Evolutionary conservation across 2,329 filamentous ascomycete species (phyloP), one percentile per base, ranked within the genome.

Genomic region (Colletotrichum incanum): DNA sequence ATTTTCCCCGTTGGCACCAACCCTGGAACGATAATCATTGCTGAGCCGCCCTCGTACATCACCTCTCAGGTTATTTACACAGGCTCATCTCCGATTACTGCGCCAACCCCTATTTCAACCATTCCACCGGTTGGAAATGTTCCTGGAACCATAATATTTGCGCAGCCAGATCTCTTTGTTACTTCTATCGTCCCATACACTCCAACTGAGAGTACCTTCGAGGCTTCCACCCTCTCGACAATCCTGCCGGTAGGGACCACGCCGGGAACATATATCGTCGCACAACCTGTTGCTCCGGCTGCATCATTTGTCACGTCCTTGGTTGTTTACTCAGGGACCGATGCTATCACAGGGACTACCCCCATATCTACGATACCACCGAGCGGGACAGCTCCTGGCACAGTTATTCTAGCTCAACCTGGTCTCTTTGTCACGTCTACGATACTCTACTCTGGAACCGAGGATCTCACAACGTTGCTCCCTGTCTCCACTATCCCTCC

Each of bases 1-100:
- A 54, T 65, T 11, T 49, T 61, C 1, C 70, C 66, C 28, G 63
- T 41, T 20, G 65, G 62, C 3, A 67, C 65, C 12, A 28, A 11
- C 2, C 72, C 72, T 16, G 72, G 73, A 1, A 72, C 72, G 2
- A 58, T 72, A 16, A 62, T 74, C 5, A 26, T 72, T 2, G 56
- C 65, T 5, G 37, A 52, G 26, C 65, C 72, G 11, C 56, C 50
- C n/a, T 50, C 50, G 1, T 75, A 61, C 41, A 34, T 71, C 4
- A 74, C 71, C 0, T 61, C 73, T 5, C 49, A 47, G 20, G 60
- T 49, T 3, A 54, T 66, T 34, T 54, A 67, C 39, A 71, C 56
- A 0, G 71, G 61, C 6, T 41, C 31, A 2, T 43, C 23, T 7
- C 59, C 65, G 5, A 63, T 56, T 12, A 65, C 66, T 1, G 34